Evolutionary conservation across 768 basidiomycete species (phyloP).

Genomic region (Lactarius sp.): DNA sequence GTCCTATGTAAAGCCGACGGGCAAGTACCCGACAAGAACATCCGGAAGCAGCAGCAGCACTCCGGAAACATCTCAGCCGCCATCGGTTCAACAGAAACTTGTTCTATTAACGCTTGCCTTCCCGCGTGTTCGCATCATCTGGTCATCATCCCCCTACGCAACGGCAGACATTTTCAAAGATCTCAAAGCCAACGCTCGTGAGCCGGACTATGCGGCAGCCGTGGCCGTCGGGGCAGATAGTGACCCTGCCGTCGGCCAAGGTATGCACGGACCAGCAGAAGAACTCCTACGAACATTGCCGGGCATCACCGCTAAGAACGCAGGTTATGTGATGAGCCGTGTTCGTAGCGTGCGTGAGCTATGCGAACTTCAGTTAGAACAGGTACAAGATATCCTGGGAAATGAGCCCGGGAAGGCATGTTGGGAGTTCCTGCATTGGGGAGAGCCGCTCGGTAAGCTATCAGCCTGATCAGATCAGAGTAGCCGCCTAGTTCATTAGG

Average conservation of each 20-base stretch:
- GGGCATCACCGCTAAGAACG: slow-evolving; percentile 79
- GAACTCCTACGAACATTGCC: slow-evolving; percentile 81
- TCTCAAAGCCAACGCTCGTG: slow-evolving; percentile 71
- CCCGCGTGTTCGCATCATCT: slow-evolving; percentile 89
- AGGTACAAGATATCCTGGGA: slow-evolving; percentile 73
- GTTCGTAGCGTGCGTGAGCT: slow-evolving; percentile 75
- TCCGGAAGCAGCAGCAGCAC: slow-evolving; percentile 31
- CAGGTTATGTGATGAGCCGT: slow-evolving; percentile 76
- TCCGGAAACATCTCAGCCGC: slow-evolving; percentile 37
- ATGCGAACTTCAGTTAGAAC: slow-evolving; percentile 53
- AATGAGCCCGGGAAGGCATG: slow-evolving; percentile 75
- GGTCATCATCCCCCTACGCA: slow-evolving; percentile 94
- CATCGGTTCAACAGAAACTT: slow-evolving; percentile 84
- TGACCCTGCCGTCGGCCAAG: slow-evolving; percentile 59
- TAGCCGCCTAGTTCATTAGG: not conserved
- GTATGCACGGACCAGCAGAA: slow-evolving; percentile 69
- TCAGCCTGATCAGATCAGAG: not conserved
- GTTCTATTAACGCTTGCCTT: slow-evolving; percentile 86
- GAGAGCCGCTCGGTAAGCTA: slow-evolving; percentile 36
- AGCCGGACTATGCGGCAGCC: slow-evolving; percentile 77
- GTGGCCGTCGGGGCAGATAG: slow-evolving; percentile 78
- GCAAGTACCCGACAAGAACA: slow-evolving; percentile 55
- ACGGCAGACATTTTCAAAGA: slow-evolving; percentile 91
- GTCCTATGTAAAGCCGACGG: slow-evolving; percentile 55
- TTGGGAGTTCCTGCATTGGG: slow-evolving; percentile 77